Evolutionary conservation across 2,329 filamentous ascomycete species (phyloP).

Genomic region (Thelonectria olida): DNA sequence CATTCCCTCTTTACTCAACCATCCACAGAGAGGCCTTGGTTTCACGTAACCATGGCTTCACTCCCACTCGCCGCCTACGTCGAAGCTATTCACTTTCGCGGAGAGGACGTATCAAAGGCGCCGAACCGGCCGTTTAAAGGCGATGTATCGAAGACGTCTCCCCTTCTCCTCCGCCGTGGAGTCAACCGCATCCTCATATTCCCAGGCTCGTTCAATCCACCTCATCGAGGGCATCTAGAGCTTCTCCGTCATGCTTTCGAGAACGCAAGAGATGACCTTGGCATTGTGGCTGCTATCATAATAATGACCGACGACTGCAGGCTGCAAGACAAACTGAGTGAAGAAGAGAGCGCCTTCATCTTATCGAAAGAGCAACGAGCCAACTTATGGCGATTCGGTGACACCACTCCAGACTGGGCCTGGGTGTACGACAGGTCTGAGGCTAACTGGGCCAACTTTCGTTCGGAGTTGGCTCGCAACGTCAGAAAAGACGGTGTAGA

Average conservation of each 20-base stretch:
- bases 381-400: conserved; percentile 37
- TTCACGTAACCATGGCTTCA: conserved; percentile 8
- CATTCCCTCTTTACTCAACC: not conserved
- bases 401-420: conserved; percentile 30
- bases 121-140: conserved; percentile 29
- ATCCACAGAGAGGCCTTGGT: not conserved
- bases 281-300: conserved; percentile 45
- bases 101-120: not conserved
- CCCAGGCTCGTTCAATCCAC: conserved; percentile 51
- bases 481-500: conserved; percentile 20
- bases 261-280: conserved; percentile 39
- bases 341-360: conserved; percentile 13
- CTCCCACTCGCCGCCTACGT: conserved; percentile 26
- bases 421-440: conserved; percentile 38
- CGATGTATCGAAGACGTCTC: not conserved
- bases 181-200: conserved; percentile 46
- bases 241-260: conserved; percentile 43
- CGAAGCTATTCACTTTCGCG: conserved; percentile 18
- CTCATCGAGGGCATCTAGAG: conserved; percentile 46
- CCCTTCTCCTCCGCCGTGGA: conserved; percentile 19
- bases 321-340: conserved; percentile 34
- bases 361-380: conserved; percentile 35
- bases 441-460: conserved; percentile 26
- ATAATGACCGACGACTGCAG: conserved; percentile 37
- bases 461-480: conserved; percentile 6